Evolutionary conservation across 2,329 filamentous ascomycete genomes (phyloP).

Genomic region (Truncatella angustata): DNA sequence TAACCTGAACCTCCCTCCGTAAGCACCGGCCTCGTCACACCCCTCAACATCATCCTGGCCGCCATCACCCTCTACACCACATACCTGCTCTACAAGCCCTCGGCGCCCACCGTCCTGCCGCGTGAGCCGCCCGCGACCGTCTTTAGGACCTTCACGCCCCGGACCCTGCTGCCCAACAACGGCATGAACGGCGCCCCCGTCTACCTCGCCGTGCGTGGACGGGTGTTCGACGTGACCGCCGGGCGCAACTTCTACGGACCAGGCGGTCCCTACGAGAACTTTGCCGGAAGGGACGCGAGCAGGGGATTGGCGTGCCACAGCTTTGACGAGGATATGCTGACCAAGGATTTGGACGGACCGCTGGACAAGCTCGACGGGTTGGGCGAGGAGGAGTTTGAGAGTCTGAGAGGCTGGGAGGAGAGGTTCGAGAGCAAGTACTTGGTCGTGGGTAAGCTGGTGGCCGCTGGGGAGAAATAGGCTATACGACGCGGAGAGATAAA

Average conservation of each 20-base stretch:
- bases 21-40: conserved; percentile 51
- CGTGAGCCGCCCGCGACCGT: conserved; percentile 56
- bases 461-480: conserved; percentile 37
- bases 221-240: conserved; percentile 83
- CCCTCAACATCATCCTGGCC: conserved; percentile 62
- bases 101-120: conserved; percentile 44
- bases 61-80: conserved; percentile 55
- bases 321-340: conserved; percentile 95
- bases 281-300: conserved; percentile 88
- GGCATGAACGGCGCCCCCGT: conserved; percentile 72
- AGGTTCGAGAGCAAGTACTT: conserved; percentile 92
- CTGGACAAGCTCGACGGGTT: conserved; percentile 75
- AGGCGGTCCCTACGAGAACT: conserved; percentile 92
- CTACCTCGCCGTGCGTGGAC: conserved; percentile 87
- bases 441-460: conserved; percentile 83
- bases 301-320: conserved; percentile 85
- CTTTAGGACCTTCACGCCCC: conserved; percentile 71
- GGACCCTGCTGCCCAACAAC: conserved; percentile 81
- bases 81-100: conserved; percentile 54
- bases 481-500: background rate
- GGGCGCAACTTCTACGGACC: conserved; percentile 96
- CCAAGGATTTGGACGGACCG: conserved; percentile 81
- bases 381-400: conserved; percentile 73
- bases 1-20: conserved; percentile 11
- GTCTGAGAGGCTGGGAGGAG: conserved; percentile 88